Conservation (phyloP, 768 basidiomycete genomes). For the Amanita thiersii region DNA sequence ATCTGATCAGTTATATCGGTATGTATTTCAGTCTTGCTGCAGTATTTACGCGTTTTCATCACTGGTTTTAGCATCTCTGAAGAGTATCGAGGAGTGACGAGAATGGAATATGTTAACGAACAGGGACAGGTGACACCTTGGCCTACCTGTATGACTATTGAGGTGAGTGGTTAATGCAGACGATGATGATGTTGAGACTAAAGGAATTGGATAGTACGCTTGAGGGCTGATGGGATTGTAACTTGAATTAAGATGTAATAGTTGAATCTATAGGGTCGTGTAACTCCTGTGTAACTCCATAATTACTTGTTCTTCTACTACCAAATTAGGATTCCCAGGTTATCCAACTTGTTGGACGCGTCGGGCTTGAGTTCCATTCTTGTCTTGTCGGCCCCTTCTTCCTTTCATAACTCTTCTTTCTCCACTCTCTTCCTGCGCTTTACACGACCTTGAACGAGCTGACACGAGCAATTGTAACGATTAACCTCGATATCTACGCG, state of each 20-base stretch:
- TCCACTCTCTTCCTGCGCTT: neutral
- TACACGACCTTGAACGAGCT: neutral
- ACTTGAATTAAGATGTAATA: neutral
- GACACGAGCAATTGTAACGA: neutral
- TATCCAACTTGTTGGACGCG: conserved; percentile 2
- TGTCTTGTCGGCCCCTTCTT: neutral
- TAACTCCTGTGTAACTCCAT: neutral
- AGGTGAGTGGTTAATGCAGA: conserved; percentile 16
- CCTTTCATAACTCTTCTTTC: neutral
- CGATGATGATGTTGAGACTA: neutral
- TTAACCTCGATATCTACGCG: neutral
- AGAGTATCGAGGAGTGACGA: conserved; percentile 21
- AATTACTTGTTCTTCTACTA: neutral
- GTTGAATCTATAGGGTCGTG: neutral
- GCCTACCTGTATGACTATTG: conserved; percentile 34
- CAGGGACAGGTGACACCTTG: conserved; percentile 31
- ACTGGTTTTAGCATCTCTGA: conserved; percentile 24
- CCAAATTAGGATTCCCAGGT: conserved; percentile 7
- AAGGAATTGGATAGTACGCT: neutral
- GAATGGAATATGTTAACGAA: conserved; percentile 25
- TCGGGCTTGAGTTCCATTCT: conserved; percentile 1
- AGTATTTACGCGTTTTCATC: neutral
- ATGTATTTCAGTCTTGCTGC: conserved; percentile 5
- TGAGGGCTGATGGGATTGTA: neutral
- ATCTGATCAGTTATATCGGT: conserved; percentile 33